Conservation (phyloP, 2,329 filamentous ascomycete species). For the Hymenoscyphus linearis region DNA sequence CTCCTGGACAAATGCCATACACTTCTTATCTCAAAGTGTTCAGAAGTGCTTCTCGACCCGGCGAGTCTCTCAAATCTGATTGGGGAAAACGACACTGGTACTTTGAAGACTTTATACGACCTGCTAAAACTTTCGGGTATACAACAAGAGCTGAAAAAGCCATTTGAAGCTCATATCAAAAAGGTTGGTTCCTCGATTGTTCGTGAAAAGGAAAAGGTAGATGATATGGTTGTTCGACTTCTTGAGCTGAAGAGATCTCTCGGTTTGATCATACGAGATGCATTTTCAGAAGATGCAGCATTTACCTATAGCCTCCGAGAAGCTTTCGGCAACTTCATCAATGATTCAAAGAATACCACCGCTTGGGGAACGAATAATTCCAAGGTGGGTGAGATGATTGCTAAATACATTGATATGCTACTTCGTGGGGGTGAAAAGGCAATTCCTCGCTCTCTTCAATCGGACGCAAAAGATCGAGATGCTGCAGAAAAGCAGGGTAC, state of each 20-base stretch:
- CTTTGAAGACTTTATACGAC: constrained; percentile 71
- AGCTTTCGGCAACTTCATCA: constrained; percentile 86
- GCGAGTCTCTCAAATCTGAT: constrained; percentile 69
- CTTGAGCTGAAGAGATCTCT: constrained; percentile 75
- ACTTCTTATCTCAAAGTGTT: constrained; percentile 64
- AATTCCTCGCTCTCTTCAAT: constrained; percentile 63
- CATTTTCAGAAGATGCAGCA: constrained; percentile 72
- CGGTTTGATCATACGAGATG: constrained; percentile 69
- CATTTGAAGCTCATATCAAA: constrained; percentile 77
- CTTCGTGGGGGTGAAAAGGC: constrained; percentile 83
- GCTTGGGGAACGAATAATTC: constrained; percentile 78
- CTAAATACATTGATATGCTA: constrained; percentile 89
- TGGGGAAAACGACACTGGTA: constrained; percentile 60
- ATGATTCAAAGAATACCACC: constrained; percentile 69
- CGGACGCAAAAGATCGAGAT: constrained; percentile 53
- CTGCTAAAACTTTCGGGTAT: constrained; percentile 69
- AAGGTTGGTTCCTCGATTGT: constrained; percentile 72
- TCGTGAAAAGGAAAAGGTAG: constrained; percentile 68
- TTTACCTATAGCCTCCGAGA: constrained; percentile 77
- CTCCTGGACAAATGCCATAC: constrained; percentile 69
- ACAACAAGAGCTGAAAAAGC: constrained; percentile 61
- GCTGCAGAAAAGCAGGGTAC: constrained; percentile 57
- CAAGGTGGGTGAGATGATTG: constrained; percentile 97
- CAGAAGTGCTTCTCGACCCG: constrained; percentile 58
- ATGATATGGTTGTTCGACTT: constrained; percentile 81